These are phyloP conservation scores for Didymella keratinophila DNA, from an alignment of 2,329 filamentous ascomycete genomes.

Conservation along the genomic window DNA sequence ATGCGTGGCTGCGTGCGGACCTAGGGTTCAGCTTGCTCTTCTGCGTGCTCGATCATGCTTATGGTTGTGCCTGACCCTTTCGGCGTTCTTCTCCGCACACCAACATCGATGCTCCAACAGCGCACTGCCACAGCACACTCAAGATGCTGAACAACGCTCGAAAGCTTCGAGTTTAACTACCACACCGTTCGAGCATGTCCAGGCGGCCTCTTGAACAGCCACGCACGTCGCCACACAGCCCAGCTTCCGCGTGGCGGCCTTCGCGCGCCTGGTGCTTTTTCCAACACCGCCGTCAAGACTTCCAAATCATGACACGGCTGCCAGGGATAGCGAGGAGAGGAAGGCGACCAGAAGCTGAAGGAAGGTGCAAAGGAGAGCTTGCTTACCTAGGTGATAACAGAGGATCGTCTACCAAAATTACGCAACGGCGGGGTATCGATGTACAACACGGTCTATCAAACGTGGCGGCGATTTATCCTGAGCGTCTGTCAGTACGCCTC, in stretches of 20 bases:
- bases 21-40: constrained; percentile 6
- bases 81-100: constrained; percentile 2
- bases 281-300: not conserved
- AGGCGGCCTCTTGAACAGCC: not conserved
- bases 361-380: constrained; percentile 11
- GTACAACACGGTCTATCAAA: constrained; percentile 45
- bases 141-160: not conserved
- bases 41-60: constrained; percentile 6
- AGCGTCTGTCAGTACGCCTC: constrained; percentile 5
- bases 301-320: not conserved
- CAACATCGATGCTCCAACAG: not conserved
- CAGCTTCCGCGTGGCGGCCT: not conserved
- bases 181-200: not conserved
- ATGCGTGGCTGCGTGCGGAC: not conserved
- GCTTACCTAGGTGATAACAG: constrained; percentile 41
- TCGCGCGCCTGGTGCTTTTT: not conserved
- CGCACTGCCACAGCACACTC: not conserved
- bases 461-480: constrained; percentile 22
- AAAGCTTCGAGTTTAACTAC: not conserved
- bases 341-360: not conserved
- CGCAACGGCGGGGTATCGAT: constrained; percentile 38
- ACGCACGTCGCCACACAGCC: not conserved
- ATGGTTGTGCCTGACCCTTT: constrained; percentile 6
- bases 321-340: not conserved
- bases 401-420: constrained; percentile 31